A percentile compares a stretch with the other conserved stretches of the same genome.
phyloP scores from a whole-genome alignment of 495 filamentous ascomycete genomes.

The Penicillium turbatum region DNA sequence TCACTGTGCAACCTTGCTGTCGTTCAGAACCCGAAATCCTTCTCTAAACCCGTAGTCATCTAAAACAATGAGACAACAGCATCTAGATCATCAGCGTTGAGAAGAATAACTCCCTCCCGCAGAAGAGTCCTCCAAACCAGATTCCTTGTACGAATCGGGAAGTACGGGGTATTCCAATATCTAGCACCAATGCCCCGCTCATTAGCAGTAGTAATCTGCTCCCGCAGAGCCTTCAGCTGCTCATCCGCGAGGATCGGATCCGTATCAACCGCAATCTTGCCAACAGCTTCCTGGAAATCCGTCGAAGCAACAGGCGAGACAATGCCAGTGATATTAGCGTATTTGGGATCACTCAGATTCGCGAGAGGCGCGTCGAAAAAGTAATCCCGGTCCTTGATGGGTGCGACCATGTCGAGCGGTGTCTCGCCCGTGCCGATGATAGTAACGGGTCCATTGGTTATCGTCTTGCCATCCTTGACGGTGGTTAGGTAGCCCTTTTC shows the following conservation, averaged over 20 bases:
- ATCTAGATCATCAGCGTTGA: constrained; percentile 76
- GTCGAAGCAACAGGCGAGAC: constrained; percentile 53
- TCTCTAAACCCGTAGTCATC: not conserved
- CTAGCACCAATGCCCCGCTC: constrained; percentile 59
- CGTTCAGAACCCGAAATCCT: not conserved
- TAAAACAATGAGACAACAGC: constrained; percentile 44
- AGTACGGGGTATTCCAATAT: constrained; percentile 72
- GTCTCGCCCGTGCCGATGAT: constrained; percentile 78
- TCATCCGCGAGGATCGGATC: constrained; percentile 34
- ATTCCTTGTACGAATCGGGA: constrained; percentile 61
- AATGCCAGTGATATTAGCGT: constrained; percentile 39
- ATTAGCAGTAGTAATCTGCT: constrained; percentile 59
- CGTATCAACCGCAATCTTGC: constrained; percentile 30
- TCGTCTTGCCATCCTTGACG: constrained; percentile 47
- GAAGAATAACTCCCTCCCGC: constrained; percentile 61
- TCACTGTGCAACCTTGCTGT: not conserved
- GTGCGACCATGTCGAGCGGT: constrained; percentile 59
- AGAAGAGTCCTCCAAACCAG: constrained; percentile 64
- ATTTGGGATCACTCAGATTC: constrained; percentile 37
- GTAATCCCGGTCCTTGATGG: constrained; percentile 49
- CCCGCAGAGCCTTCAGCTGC: constrained; percentile 55
- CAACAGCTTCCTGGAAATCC: constrained; percentile 39
- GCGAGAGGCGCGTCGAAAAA: constrained; percentile 61
- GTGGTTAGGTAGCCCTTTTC: constrained; percentile 56
- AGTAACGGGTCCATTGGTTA: constrained; percentile 57